A percentile compares a stretch with the other conserved stretches of the same genome.
Evolutionary conservation across 2,329 filamentous ascomycete species (phyloP).

Genomic region (Aspergillus amoenus): DNA sequence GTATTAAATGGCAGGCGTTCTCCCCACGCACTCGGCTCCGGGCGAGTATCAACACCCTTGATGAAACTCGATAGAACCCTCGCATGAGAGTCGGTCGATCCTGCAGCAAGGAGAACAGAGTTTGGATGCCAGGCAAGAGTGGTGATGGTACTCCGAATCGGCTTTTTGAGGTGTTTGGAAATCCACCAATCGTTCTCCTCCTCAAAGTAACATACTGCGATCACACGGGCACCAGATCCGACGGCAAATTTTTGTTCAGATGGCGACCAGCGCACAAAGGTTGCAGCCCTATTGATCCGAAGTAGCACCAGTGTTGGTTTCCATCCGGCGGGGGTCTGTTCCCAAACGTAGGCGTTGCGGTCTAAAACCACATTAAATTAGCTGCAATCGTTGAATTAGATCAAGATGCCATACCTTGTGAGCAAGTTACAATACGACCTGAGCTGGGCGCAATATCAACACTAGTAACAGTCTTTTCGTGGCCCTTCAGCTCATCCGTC

Average conservation of each 20-base stretch:
- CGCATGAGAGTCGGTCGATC: constrained; percentile 95
- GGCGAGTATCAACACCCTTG: constrained; percentile 86
- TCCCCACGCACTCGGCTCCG: constrained; percentile 87
- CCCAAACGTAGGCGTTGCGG: constrained; percentile 97
- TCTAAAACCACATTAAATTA: constrained; percentile 54
- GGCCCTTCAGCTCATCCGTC: constrained; percentile 89
- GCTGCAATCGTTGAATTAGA: background rate
- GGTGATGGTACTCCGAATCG: constrained; percentile 94
- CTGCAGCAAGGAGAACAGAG: constrained; percentile 88
- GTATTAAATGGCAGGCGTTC: constrained; percentile 97
- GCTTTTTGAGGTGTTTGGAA: constrained; percentile 98
- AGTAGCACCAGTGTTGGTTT: constrained; percentile 96
- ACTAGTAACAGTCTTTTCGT: constrained; percentile 95
- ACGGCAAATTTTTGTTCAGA: constrained; percentile 97
- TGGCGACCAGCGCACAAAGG: constrained; percentile 95
- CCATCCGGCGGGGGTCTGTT: constrained; percentile 86
- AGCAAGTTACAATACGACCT: constrained; percentile 95
- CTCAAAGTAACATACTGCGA: constrained; percentile 97
- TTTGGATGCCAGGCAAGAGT: constrained; percentile 97
- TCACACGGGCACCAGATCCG: constrained; percentile 90
- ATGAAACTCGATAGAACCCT: constrained; percentile 94
- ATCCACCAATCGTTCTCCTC: constrained; percentile 99
- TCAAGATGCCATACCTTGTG: constrained; percentile 65
- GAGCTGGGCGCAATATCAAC: constrained; percentile 91
- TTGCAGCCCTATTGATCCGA: constrained; percentile 93